Conservation (phyloP, 768 basidiomycete genomes). For the Serpula lacrymans region DNA sequence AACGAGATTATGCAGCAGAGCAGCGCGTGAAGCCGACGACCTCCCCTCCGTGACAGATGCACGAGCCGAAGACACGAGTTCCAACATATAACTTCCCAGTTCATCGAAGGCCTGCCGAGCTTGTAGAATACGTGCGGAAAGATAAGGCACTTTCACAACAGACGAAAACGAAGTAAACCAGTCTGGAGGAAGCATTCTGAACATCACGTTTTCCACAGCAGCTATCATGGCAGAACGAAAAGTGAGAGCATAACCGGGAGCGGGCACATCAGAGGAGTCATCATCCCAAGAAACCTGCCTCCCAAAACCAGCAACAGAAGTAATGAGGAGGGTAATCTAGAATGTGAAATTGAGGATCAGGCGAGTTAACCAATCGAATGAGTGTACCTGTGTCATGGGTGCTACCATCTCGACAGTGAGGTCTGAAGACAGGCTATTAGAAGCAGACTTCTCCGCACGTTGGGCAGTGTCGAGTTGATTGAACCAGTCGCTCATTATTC, state of each 20-base stretch:
- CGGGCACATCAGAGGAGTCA: slow-evolving; percentile 21
- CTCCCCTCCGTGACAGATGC: slow-evolving; percentile 29
- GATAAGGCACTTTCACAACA: slow-evolving; percentile 29
- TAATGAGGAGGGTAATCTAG: slow-evolving; percentile 36
- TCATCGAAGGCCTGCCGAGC: slow-evolving; percentile 33
- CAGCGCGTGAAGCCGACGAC: slow-evolving; percentile 23
- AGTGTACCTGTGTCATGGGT: slow-evolving; percentile 14
- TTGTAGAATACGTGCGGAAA: slow-evolving; percentile 29
- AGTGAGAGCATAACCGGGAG: slow-evolving; percentile 28
- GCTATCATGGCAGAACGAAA: slow-evolving; percentile 34
- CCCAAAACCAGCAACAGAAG: slow-evolving; percentile 42
- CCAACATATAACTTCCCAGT: slow-evolving; percentile 37
- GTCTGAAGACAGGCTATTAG: too few species aligned
- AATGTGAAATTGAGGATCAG: neutral
- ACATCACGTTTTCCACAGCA: slow-evolving; percentile 19
- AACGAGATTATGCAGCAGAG: slow-evolving; percentile 43
- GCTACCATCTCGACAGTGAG: slow-evolving; percentile 15
- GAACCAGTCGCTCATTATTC: slow-evolving; percentile 41
- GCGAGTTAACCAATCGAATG: neutral
- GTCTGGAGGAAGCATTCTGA: slow-evolving; percentile 29
- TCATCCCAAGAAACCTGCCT: slow-evolving; percentile 30
- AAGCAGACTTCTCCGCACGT: too few species aligned
- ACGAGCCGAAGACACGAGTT: slow-evolving; percentile 37
- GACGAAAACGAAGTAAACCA: slow-evolving; percentile 26
- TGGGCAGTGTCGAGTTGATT: slow-evolving; percentile 30